These are phyloP conservation scores for Mesembryanthemum crystallinum DNA, from an alignment of 148 eudicot genomes.

Conservation along the genomic window DNA sequence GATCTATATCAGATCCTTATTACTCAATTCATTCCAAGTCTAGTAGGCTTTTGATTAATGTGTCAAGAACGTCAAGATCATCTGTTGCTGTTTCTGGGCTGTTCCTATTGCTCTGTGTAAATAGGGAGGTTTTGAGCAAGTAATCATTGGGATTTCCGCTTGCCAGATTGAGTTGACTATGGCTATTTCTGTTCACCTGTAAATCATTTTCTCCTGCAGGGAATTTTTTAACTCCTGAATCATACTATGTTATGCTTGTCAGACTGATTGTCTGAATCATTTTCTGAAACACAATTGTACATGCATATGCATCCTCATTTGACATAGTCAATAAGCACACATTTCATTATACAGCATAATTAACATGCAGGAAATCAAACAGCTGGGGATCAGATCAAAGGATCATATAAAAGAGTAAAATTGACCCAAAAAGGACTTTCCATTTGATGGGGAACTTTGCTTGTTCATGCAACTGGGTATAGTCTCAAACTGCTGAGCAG, in stretches of 20 bases:
- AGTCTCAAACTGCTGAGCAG: conserved; percentile 50
- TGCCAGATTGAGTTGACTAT: no score
- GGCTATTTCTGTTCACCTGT: no score
- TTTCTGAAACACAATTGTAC: neutral
- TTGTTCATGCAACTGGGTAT: conserved; percentile 53
- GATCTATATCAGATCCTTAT: neutral
- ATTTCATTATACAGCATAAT: neutral
- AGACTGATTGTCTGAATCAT: neutral
- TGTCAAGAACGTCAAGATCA: no score
- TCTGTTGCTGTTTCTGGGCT: no score
- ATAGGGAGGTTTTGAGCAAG: no score
- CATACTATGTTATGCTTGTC: neutral
- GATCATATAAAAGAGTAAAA: neutral
- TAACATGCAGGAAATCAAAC: neutral
- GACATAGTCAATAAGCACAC: neutral
- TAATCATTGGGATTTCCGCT: no score
- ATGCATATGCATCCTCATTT: neutral
- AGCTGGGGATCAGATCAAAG: neutral
- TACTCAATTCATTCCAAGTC: no score
- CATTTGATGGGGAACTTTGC: neutral
- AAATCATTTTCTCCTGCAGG: no score
- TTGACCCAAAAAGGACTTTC: neutral
- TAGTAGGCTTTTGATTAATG: no score
- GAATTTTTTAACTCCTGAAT: no score
- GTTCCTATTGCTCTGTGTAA: no score